phyloP scores from a whole-genome alignment of 371 early-diverging fungal species.

The Saksenaea oblongispora region DNA sequence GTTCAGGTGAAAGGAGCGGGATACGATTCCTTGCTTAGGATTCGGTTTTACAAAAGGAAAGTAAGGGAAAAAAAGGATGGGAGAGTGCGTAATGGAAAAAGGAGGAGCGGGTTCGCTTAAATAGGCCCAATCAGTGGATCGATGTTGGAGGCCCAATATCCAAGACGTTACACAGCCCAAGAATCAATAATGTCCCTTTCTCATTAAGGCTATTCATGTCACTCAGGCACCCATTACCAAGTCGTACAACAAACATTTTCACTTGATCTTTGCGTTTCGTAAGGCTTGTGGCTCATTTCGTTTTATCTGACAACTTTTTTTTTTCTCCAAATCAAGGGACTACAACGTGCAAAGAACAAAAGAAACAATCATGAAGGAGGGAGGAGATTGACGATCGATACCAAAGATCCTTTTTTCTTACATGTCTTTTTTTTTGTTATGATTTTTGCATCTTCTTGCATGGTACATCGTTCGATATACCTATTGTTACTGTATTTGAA shows the following conservation, averaged over 20 bases:
- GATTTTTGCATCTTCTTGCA: neutral
- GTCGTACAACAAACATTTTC: neutral
- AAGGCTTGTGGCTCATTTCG: neutral
- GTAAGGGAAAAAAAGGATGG: neutral
- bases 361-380: too few species aligned
- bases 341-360: neutral
- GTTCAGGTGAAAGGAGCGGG: neutral
- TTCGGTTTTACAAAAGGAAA: neutral
- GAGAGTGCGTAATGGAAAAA: neutral
- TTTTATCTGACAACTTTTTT: neutral
- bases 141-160: neutral
- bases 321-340: neutral
- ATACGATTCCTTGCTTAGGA: neutral
- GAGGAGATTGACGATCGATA: too few species aligned
- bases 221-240: neutral
- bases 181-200: conserved; percentile 1
- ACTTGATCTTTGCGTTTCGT: conserved; percentile 3
- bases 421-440: neutral
- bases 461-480: neutral
- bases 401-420: neutral
- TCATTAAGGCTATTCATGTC: neutral
- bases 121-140: neutral
- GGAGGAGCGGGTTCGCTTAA: neutral
- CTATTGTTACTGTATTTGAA: neutral
- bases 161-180: neutral